Evolutionary conservation across 116 monocot genomes (phyloP), one percentile per base, ranked within the genome.

Genomic region (Posidonia oceanica): DNA sequence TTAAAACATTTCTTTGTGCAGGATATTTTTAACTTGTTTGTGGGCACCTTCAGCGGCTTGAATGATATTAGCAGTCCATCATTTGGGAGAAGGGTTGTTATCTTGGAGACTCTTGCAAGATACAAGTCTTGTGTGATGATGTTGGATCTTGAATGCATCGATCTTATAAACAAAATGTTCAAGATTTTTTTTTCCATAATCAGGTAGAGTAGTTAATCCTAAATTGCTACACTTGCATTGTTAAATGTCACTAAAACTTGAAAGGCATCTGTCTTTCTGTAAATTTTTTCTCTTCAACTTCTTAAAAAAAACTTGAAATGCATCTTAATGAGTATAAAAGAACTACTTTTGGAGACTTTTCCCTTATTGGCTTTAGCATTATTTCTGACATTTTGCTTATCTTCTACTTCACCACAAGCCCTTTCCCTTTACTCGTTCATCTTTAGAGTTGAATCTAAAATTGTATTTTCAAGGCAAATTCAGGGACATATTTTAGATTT

Each of bases 101-200:
- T 98, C 58, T 72, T 98, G 74, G 98, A 98, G 69, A 90, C 83
- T 61, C 84, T 93, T 71, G 87, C 98, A 53, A 87, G 86, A 90
- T 98, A 98, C 69, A 82, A 86, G 59, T 90, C 90, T 65, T 98
- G 86, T 83, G 78, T 98, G 73, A 84, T 98, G 82, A 98, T 98
- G 98, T 73, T 98, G 81, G 98, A 98, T 84, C 87, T 98, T 66
- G 98, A 93, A 68, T 98, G 93, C 71, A 72, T 83, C 74, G 90
- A 93, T 81, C 90, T 98, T 52, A 90, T 98, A 66, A 79, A 83
- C 74, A 84, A 98, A 68, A 98, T 98, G 98, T 98, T 98, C 72
- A 75, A 55, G 57, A 86, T 80, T 40, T 93, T 93, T 67, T 79
- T 98, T 61, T 39, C 75, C 72, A 84, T 86, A 74, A 63, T 93